Percentiles rank a stretch among this genome's conserved stretches.
Evolutionary conservation across 2,329 filamentous ascomycete species (phyloP).

Genomic region (Penicillium sp.): DNA sequence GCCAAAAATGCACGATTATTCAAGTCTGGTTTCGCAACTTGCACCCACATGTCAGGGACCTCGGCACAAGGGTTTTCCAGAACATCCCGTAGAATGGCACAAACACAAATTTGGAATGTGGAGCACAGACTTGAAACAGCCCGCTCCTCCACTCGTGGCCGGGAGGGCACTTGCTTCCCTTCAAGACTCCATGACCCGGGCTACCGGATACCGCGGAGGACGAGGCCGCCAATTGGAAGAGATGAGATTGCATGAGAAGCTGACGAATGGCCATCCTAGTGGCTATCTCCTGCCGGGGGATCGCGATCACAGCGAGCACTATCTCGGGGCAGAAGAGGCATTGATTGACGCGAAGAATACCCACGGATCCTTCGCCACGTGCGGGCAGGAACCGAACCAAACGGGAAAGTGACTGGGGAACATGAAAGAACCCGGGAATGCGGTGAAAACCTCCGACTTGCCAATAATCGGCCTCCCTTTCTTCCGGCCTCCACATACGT

Average conservation of each 20-base stretch:
- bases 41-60: neutral
- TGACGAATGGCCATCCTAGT: neutral
- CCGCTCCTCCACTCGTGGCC: slow-evolving; percentile 10
- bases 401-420: slow-evolving; percentile 4
- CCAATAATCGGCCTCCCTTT: slow-evolving; percentile 2
- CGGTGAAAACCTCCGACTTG: slow-evolving; percentile 5
- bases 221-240: neutral
- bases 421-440: neutral
- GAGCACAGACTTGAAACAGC: slow-evolving; percentile 13
- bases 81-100: slow-evolving; percentile 15
- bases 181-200: neutral
- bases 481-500: slow-evolving; percentile 17
- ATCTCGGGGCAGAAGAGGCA: neutral
- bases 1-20: neutral
- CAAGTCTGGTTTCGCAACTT: neutral
- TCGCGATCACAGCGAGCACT: neutral
- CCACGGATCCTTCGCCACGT: slow-evolving; percentile 10
- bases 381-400: slow-evolving; percentile 7
- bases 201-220: neutral
- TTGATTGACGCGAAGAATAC: neutral
- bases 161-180: neutral
- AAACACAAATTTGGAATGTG: slow-evolving; percentile 5
- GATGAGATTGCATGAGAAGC: neutral
- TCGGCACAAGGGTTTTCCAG: slow-evolving; percentile 19
- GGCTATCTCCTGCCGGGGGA: neutral